Evolutionary conservation across 2,329 filamentous ascomycete genomes (phyloP).

Genomic region (Didymella keratinophila): DNA sequence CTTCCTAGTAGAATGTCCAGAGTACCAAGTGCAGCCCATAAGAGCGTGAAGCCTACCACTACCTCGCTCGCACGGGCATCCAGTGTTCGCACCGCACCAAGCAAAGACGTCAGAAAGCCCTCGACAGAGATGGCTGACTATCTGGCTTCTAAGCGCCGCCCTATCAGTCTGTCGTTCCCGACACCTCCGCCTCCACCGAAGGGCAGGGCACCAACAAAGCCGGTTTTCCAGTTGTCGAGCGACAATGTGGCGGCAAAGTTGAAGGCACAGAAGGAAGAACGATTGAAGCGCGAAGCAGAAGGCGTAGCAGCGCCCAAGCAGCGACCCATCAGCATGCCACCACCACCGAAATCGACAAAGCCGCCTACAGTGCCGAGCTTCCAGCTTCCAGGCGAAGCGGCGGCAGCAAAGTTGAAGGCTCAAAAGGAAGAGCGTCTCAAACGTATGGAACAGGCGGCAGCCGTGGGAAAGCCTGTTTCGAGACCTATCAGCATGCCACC

Average conservation of each 20-base stretch:
- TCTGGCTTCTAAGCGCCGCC: constrained; percentile 56
- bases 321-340: constrained; percentile 57
- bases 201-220: constrained; percentile 58
- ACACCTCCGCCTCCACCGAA: constrained; percentile 57
- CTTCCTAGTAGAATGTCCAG: constrained; percentile 35
- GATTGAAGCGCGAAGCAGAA: constrained; percentile 55
- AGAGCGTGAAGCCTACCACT: constrained; percentile 40
- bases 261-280: constrained; percentile 60
- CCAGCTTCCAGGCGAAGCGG: constrained; percentile 61
- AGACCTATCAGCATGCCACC: constrained; percentile 58
- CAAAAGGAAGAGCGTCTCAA: constrained; percentile 45
- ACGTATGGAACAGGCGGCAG: constrained; percentile 48
- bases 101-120: constrained; percentile 33
- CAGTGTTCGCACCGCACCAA: constrained; percentile 37
- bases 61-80: constrained; percentile 37
- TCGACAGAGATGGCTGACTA: constrained; percentile 45
- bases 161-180: constrained; percentile 58
- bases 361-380: constrained; percentile 61
- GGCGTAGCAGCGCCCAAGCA: constrained; percentile 31
- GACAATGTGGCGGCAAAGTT: constrained; percentile 62
- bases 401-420: constrained; percentile 50
- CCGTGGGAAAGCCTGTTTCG: constrained; percentile 40
- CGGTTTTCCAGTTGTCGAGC: constrained; percentile 62
- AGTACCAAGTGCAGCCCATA: constrained; percentile 37
- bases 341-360: constrained; percentile 60